These are phyloP conservation scores for Papilionanthe hybrid DNA, from an alignment of 116 monocot genomes.

Conservation along the genomic window DNA sequence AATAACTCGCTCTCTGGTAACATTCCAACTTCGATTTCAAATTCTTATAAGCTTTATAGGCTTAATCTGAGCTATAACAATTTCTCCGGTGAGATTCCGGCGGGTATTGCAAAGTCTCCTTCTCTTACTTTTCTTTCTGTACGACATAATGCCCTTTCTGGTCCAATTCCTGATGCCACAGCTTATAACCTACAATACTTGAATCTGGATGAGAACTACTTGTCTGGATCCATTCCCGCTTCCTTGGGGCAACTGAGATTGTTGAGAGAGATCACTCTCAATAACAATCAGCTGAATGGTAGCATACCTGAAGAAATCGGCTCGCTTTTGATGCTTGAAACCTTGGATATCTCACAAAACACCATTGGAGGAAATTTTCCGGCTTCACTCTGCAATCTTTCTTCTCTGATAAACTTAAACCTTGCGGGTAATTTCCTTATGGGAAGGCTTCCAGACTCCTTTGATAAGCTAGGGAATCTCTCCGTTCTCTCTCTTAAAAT, in stretches of 20 bases:
- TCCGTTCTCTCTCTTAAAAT: slow-evolving; percentile 20
- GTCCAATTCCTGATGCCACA: slow-evolving; percentile 20
- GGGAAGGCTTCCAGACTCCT: slow-evolving; percentile 18
- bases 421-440: slow-evolving; percentile 22
- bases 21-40: slow-evolving; percentile 20
- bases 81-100: slow-evolving; percentile 33
- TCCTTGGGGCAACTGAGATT: slow-evolving; percentile 26
- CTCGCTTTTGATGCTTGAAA: slow-evolving; percentile 19
- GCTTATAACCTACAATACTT: slow-evolving; percentile 12
- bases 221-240: slow-evolving; percentile 29
- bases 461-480: slow-evolving; percentile 29
- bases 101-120: slow-evolving; percentile 10
- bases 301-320: slow-evolving; percentile 39
- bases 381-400: slow-evolving; percentile 13
- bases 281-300: slow-evolving; percentile 39
- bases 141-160: slow-evolving; percentile 28
- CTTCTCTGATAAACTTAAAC: slow-evolving; percentile 13
- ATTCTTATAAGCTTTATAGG: slow-evolving; percentile 30
- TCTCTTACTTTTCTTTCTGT: slow-evolving; percentile 20
- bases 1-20: slow-evolving; percentile 32
- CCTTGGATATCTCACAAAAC: slow-evolving; percentile 39
- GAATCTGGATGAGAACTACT: slow-evolving; percentile 21
- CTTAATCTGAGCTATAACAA: slow-evolving; percentile 50
- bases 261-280: slow-evolving; percentile 34
- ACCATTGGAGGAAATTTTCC: slow-evolving; percentile 29